phyloP scores from a whole-genome alignment of 768 basidiomycete genomes.

The Ramaria rubella region DNA sequence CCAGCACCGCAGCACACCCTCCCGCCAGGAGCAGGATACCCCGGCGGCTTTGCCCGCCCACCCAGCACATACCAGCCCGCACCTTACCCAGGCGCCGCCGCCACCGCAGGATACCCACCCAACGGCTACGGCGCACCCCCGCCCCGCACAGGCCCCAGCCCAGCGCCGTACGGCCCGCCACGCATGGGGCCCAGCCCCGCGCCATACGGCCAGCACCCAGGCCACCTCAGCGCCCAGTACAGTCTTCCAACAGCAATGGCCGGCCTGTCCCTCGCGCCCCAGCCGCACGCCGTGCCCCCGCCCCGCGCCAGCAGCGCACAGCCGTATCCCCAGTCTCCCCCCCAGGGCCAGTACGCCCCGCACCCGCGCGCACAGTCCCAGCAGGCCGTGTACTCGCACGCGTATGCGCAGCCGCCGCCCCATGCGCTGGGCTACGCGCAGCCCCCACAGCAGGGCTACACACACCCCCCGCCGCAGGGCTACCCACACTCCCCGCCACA shows the following conservation, averaged over 20 bases:
- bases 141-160: not conserved
- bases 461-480: too few relatives aligned
- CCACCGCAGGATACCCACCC: not conserved
- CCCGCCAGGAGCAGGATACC: not conserved
- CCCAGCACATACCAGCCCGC: not conserved
- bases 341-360: too few relatives aligned
- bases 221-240: not conserved
- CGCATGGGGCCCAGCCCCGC: conserved; percentile 1
- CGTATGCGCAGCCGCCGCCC: not conserved
- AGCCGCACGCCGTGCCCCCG: too few relatives aligned
- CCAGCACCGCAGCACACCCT: not conserved
- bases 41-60: conserved; percentile 7
- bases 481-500: conserved; percentile 8
- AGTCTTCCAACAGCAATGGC: not conserved
- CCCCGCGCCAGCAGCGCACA: conserved; percentile 10
- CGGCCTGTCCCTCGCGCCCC: conserved; percentile 12
- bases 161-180: not conserved
- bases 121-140: not conserved
- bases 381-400: too few relatives aligned
- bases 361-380: too few relatives aligned
- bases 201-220: not conserved
- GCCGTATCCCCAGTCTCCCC: not conserved
- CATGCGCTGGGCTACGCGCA: too few relatives aligned
- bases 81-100: not conserved
- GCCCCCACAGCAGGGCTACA: conserved; percentile 14